These are phyloP conservation scores for Polyporus arcularius DNA, from an alignment of 768 basidiomycete genomes.

Conservation along the genomic window DNA sequence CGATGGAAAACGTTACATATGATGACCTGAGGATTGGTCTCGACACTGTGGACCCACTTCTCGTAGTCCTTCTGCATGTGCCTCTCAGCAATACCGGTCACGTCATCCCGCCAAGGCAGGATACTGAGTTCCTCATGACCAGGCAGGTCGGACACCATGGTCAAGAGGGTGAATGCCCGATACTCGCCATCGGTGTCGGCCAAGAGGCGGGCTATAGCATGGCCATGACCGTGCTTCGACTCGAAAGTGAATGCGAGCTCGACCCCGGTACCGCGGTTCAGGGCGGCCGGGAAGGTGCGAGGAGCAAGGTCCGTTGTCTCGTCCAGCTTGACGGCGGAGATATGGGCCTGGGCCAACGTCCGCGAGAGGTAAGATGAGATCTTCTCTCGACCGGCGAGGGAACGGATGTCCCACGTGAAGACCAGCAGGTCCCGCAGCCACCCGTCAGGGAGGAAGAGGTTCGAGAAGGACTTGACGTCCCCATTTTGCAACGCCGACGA, in stretches of 20 bases:
- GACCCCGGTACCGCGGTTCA: constrained; percentile 11
- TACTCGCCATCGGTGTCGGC: constrained; percentile 26
- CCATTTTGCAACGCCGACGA: constrained; percentile 3
- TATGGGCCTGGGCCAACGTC: constrained; percentile 3
- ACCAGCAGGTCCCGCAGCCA: constrained; percentile 28
- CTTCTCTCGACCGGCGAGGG: constrained; percentile 22
- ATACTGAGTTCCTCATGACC: constrained; percentile 36
- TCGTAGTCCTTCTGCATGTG: constrained; percentile 31
- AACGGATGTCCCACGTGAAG: constrained; percentile 28
- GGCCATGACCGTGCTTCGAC: constrained; percentile 33
- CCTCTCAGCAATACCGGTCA: constrained; percentile 37
- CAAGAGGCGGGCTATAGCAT: constrained; percentile 37
- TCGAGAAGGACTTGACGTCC: constrained; percentile 11
- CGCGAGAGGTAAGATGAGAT: constrained; percentile 18
- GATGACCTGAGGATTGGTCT: constrained; percentile 39
- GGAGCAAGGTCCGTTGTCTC: constrained; percentile 12
- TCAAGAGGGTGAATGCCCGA: constrained; percentile 40
- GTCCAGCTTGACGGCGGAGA: constrained; percentile 22
- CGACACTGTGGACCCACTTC: constrained; percentile 37
- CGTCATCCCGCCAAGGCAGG: constrained; percentile 36
- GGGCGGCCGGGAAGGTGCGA: not conserved
- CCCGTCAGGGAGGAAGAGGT: constrained; percentile 20
- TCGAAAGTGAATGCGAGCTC: constrained; percentile 40
- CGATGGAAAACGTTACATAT: constrained; percentile 30
- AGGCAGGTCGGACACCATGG: constrained; percentile 34